Evolutionary conservation across 2,329 filamentous ascomycete genomes (phyloP), one percentile per base, ranked within the genome.

Genomic region (Metarhizium guizhouense): DNA sequence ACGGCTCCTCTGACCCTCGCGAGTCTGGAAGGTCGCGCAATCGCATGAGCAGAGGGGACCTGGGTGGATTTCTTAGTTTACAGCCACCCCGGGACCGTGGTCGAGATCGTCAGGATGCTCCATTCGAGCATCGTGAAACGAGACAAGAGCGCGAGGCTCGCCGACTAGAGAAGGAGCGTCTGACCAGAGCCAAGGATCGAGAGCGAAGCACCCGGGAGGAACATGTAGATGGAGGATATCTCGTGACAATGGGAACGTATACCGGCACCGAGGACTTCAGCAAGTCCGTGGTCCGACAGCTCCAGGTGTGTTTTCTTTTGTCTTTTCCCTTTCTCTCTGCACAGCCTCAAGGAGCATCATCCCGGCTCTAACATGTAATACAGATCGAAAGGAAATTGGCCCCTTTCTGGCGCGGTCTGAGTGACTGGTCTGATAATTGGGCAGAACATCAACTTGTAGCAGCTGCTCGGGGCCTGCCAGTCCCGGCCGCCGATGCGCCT

Each of bases 371-470:
- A 56, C 47, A 13, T 25, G 18, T 38, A 3, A 58, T 48, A 25
- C 59, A 97, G 93, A 91, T 99, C 68, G 94, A 99, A 72, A 83
- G 94, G 62, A 86, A 88, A 59, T 74, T 99, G 59, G 94, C 94
- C 47, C 94, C 94, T 0, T 99, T 99, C 70, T 99, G 93, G 91
- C 86, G 87, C 67, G 94, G 94, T 5, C 76, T 99, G 4, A 87
- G 96, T 60, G 92, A 97, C 69, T 90, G 94, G 70, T 87, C 86
- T 16, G 82, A 89, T 25, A 88, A 83, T 53, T 99, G 94, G 94
- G 88, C 90, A 13, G 94, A 99, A 66, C 86, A 94, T 70, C 94
- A 99, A 71, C 83, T 99, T n/a, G 84, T 96, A 64, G 91, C 93
- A 56, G 91, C 90, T 29, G 94, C 87, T 52, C 84, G 90, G 65